These are phyloP conservation scores for Hanseniaspora lachancei DNA, from an alignment of 805 yeast genomes.

Conservation along the genomic window DNA sequence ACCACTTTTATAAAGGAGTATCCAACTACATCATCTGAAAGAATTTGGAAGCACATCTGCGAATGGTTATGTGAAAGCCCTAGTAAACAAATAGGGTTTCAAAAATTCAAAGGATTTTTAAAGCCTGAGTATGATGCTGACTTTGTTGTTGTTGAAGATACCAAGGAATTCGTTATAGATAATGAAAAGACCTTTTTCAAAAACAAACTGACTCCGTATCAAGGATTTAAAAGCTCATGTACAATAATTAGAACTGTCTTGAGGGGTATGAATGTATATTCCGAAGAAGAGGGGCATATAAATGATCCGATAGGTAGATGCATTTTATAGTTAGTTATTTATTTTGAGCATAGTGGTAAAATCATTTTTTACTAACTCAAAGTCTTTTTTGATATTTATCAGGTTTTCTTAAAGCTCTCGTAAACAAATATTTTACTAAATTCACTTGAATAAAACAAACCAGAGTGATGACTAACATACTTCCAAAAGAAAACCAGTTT, in stretches of 20 bases:
- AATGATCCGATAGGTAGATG: slow-evolving; percentile 45
- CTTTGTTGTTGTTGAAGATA: slow-evolving; percentile 66
- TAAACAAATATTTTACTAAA: slow-evolving; percentile 58
- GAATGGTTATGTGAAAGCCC: slow-evolving; percentile 76
- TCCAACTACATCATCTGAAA: not conserved
- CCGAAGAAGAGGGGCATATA: slow-evolving; percentile 39
- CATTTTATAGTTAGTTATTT: slow-evolving; percentile 36
- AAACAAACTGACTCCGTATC: slow-evolving; percentile 79
- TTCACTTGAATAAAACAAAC: slow-evolving; percentile 53
- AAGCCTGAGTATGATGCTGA: slow-evolving; percentile 78
- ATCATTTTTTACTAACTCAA: not conserved
- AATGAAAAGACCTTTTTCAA: slow-evolving; percentile 56
- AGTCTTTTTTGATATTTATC: slow-evolving; percentile 12
- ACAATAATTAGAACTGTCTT: slow-evolving; percentile 67
- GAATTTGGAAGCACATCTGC: slow-evolving; percentile 35
- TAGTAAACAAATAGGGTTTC: slow-evolving; percentile 70
- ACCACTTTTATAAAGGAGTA: slow-evolving; percentile 35
- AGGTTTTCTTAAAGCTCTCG: slow-evolving; percentile 53
- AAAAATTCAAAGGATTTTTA: slow-evolving; percentile 58
- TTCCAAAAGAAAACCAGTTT: slow-evolving; percentile 52
- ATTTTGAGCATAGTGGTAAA: too few species aligned
- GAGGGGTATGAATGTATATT: slow-evolving; percentile 58
- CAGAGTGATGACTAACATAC: slow-evolving; percentile 48
- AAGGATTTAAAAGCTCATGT: slow-evolving; percentile 58
- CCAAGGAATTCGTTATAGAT: slow-evolving; percentile 34